Evolutionary conservation across 371 early-diverging fungal species (phyloP).

Genomic region (Coemansia sp.): DNA sequence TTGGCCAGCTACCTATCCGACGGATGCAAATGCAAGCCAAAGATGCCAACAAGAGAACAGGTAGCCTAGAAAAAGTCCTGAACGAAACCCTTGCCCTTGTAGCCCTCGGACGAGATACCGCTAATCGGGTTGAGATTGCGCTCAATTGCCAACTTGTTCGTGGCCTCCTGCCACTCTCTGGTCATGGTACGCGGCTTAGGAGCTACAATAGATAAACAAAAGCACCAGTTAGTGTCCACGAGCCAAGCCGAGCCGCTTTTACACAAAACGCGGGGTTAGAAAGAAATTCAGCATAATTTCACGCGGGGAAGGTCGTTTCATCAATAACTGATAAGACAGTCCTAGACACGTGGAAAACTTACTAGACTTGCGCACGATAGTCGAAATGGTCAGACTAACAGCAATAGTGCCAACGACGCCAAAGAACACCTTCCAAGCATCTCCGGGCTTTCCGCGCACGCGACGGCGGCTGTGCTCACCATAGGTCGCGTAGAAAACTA

Average conservation of each 20-base stretch:
- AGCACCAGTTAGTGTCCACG: not conserved
- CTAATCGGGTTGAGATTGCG: constrained; percentile 87
- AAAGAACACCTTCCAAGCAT: constrained; percentile 67
- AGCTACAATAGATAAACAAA: constrained; percentile 49
- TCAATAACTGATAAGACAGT: not conserved
- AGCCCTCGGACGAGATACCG: constrained; percentile 83
- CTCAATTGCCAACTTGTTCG: constrained; percentile 76
- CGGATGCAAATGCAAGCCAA: not conserved
- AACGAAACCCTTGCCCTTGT: constrained; percentile 76
- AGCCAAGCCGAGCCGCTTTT: not conserved
- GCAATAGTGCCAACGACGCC: constrained; percentile 68
- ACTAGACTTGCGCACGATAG: constrained; percentile 68
- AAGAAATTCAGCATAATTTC: not conserved
- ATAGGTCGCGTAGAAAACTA: constrained; percentile 90
- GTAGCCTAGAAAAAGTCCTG: constrained; percentile 45
- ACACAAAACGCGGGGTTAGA: constrained; percentile 1
- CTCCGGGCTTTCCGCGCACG: constrained; percentile 70
- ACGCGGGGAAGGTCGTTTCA: not conserved
- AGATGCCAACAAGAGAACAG: not conserved
- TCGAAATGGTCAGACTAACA: constrained; percentile 64
- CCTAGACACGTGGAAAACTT: constrained; percentile 44
- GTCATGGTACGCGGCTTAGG: constrained; percentile 71
- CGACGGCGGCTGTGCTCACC: constrained; percentile 91
- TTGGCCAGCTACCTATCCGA: not conserved
- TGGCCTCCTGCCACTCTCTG: constrained; percentile 93